Evolutionary conservation across 163 green algal genomes (phyloP), one percentile per base, ranked within the genome.

Genomic region (Scenedesmus sp.): DNA sequence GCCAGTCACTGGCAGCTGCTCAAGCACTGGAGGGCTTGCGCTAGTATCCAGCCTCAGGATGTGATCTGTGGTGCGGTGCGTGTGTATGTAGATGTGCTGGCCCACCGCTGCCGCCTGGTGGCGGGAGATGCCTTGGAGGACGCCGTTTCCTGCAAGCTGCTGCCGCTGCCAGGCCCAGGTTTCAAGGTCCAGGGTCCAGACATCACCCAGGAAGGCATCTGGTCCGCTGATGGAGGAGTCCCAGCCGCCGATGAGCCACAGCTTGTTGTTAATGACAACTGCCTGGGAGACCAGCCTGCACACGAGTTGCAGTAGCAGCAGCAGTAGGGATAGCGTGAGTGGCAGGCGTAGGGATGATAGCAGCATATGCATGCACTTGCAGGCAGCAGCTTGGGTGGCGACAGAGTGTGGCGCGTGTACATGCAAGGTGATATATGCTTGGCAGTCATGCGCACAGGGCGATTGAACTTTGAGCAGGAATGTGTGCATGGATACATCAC

Each of bases 201-300:
- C 62, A 60, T 97, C 95, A 16, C 86, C 84, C 15, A 96, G 91
- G 60, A 97, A 95, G 1, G 77, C 84, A 12, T 84, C 64, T 64
- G 79, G 81, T 8, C 91, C 91, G 4, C 56, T 60, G 9, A 87
- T 23, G 0, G 84, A 88, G 0, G 93, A 92, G 87, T 96, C 91
- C 95, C 95, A 96, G 23, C 95, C 95, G 54, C 90, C 95, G 79
- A 96, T 95, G 2, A 96, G 57, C 93, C 93, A 96, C 12, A 96
- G 62, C 59, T 93, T 82, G 20, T 91, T 46, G 9, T 85, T 94
- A 4, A 96, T 87, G 16, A 94, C 59, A 0, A 94, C 93, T 15
- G 85, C 82, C 79, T 94, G 92, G 2, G 83, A 59, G 0, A 93
- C 93, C 23, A 97, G 82, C 10, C 94, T 83, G 34, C 8, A 82